These are phyloP conservation scores for Plasmodium berghei DNA, from an alignment of 169 alveolate genomes.

Conservation along the genomic window DNA sequence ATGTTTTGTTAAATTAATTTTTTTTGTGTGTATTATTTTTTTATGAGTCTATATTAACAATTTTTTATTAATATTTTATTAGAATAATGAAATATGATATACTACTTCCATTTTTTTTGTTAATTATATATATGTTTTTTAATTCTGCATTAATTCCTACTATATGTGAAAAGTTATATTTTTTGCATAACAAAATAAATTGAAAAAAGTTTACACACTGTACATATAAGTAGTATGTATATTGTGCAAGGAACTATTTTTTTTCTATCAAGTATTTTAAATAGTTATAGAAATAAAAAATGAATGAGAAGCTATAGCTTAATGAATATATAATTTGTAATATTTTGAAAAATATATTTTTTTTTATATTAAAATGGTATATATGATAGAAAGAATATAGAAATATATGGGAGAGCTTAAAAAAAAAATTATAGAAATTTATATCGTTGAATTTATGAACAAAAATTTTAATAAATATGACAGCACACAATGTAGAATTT, in stretches of 20 bases:
- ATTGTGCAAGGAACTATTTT: neutral
- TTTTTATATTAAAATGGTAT: neutral
- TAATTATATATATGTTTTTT: neutral
- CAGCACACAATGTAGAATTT: constrained; percentile 58
- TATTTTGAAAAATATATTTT: neutral
- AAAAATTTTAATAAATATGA: constrained; percentile 3
- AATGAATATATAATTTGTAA: neutral
- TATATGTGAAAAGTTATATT: neutral
- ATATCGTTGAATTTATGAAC: neutral
- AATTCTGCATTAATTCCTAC: neutral
- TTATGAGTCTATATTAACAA: constrained; percentile 6
- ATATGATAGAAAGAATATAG: constrained; percentile 12
- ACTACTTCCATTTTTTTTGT: neutral
- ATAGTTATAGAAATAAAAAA: neutral
- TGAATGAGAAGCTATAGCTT: neutral
- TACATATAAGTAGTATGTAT: neutral
- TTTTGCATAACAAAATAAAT: neutral
- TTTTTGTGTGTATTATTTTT: constrained; percentile 13
- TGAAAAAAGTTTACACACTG: neutral
- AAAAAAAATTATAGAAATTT: neutral
- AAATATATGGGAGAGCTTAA: constrained; percentile 14
- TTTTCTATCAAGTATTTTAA: neutral
- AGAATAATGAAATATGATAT: constrained; percentile 22
- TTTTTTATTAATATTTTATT: constrained; percentile 8
- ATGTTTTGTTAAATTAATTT: constrained; percentile 8